These are phyloP conservation scores for Phellopilus nigrolimitatus DNA, from an alignment of 1,284 basidiomycete species.

Conservation along the genomic window DNA sequence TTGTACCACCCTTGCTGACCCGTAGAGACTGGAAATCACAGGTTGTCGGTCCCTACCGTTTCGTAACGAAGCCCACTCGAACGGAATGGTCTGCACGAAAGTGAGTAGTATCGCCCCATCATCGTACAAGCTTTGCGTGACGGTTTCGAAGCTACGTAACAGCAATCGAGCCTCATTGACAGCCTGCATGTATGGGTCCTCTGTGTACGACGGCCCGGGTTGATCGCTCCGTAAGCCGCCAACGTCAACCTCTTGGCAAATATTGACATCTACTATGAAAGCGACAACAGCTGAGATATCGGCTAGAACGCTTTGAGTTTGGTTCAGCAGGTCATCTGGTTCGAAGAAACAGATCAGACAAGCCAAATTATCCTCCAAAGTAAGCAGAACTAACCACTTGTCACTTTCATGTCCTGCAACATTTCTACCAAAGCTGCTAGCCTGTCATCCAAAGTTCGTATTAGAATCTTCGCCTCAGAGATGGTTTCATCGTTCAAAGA, in stretches of 20 bases:
- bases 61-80: conserved; percentile 31
- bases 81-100: conserved; percentile 46
- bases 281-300: conserved; percentile 52
- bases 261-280: conserved; percentile 61
- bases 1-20: conserved; percentile 7
- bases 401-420: conserved; percentile 26
- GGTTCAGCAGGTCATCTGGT: conserved; percentile 14
- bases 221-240: conserved; percentile 58
- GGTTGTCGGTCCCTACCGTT: conserved; percentile 20
- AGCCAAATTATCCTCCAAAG: background rate
- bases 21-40: conserved; percentile 36
- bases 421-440: conserved; percentile 38
- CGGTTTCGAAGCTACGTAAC: conserved; percentile 63
- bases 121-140: conserved; percentile 68
- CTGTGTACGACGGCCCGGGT: conserved; percentile 33
- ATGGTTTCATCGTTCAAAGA: conserved; percentile 48
- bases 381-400: conserved; percentile 5
- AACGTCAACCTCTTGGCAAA: conserved; percentile 73
- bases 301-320: conserved; percentile 42
- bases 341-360: background rate
- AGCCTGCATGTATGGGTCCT: conserved; percentile 52
- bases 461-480: conserved; percentile 44
- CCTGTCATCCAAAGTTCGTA: conserved; percentile 45
- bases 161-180: conserved; percentile 61
- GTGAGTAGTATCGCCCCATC: conserved; percentile 56